These are phyloP conservation scores for Colletotrichum chrysophilum DNA, from an alignment of 2,329 filamentous ascomycete genomes.

Conservation along the genomic window DNA sequence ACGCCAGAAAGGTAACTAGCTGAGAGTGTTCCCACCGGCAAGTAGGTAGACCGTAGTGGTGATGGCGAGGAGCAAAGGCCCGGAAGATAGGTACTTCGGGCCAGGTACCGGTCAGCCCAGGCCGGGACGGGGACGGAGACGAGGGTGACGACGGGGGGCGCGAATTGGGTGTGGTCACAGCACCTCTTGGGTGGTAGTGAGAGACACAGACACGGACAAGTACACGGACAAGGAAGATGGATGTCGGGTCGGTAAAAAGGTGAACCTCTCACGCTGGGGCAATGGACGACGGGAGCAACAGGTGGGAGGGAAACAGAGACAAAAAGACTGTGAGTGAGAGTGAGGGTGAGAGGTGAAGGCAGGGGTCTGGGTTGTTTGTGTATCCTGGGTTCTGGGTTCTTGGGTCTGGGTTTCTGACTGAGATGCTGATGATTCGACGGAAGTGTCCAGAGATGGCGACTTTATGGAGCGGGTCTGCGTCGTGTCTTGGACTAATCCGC, in stretches of 20 bases:
- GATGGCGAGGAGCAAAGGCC: not conserved
- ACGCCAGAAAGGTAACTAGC: not conserved
- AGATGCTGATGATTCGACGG: not conserved
- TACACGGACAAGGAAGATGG: not conserved
- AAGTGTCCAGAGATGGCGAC: not conserved
- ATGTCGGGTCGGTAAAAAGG: not conserved
- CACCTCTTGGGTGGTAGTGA: not conserved
- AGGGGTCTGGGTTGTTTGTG: slow-evolving; percentile 7
- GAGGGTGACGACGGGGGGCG: not conserved
- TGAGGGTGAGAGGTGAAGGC: not conserved
- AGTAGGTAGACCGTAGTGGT: not conserved
- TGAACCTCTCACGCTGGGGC: not conserved
- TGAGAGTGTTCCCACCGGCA: not conserved
- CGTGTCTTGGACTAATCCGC: not conserved
- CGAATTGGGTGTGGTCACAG: not conserved
- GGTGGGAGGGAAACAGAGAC: not conserved
- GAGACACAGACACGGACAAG: not conserved
- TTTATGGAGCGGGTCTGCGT: not conserved
- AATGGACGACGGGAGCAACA: not conserved
- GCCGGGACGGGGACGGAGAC: slow-evolving; percentile 3
- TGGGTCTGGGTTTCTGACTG: not conserved
- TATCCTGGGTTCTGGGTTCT: not conserved
- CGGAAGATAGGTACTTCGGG: not conserved
- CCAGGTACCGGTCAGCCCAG: slow-evolving; percentile 7
- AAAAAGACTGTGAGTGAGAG: not conserved